Percentiles rank a stretch among this genome's conserved stretches.
Evolutionary conservation across 208 protist species (phyloP).

Genomic region (Naegleria fowleri): DNA sequence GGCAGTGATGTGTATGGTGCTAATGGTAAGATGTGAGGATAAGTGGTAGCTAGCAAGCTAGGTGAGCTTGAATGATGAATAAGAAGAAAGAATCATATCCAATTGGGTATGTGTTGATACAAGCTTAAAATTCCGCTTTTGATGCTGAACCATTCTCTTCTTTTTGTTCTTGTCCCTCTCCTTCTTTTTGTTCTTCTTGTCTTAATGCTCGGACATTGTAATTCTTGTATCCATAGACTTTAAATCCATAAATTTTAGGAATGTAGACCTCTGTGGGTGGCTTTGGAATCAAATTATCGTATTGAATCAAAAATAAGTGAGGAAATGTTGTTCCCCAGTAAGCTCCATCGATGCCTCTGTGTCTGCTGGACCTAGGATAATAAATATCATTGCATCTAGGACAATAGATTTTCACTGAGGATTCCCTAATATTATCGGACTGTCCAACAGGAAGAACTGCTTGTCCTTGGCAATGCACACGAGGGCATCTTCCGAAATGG

Average conservation of each 20-base stretch:
- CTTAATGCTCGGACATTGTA: constrained; percentile 1
- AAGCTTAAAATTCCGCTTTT: not conserved
- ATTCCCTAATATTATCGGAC: constrained; percentile 82
- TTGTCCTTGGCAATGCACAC: constrained; percentile 91
- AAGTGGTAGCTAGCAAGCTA: no score
- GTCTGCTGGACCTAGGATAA: constrained; percentile 78
- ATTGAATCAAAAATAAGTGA: constrained; percentile 78
- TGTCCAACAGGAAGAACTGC: constrained; percentile 87
- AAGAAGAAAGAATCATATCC: no score
- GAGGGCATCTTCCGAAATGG: constrained; percentile 92
- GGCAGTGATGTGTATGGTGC: no score
- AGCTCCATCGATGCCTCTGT: constrained; percentile 87
- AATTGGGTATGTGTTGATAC: no score
- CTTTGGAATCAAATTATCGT: constrained; percentile 51
- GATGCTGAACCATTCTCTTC: not conserved
- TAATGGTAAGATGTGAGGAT: no score
- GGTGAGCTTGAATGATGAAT: no score
- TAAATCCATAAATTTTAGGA: constrained; percentile 93
- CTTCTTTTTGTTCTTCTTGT: not conserved
- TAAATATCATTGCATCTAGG: constrained; percentile 95
- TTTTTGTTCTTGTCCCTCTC: not conserved
- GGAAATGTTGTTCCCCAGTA: constrained; percentile 96
- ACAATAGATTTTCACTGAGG: constrained; percentile 91
- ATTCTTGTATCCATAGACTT: constrained; percentile 59
- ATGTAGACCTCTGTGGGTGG: constrained; percentile 72